Evolutionary conservation across 169 alveolate genomes (phyloP), one percentile per base, ranked within the genome.

Genomic region (Plasmodium blacklocki): DNA sequence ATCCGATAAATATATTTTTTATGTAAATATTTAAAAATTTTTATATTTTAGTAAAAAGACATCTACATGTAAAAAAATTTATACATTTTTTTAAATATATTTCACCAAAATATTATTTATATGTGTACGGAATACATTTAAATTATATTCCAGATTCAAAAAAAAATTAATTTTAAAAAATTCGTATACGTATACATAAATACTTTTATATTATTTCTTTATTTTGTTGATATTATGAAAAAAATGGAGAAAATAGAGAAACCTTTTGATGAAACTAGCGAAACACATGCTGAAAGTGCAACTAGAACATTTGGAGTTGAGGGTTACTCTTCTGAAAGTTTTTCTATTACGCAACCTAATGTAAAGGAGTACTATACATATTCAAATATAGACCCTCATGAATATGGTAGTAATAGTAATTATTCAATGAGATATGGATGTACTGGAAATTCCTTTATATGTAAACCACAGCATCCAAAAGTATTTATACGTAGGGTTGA

Each of bases 401-500:
- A 56, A 2, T 58, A 67, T 68, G 85, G 50, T 15, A 54, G 45
- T 54, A 76, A 64, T 15, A 76, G 45, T 45, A 80, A 63, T 54
- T 64, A 58, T 7, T 70, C 83, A 11, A 32, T 80, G 54, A 68
- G 47, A 26, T 26, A 67, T 23, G 66, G 63, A 23, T 80, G 76
- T 21, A 14, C 73, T 56, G 83, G 73, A 80, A 80, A 29, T 26
- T 18, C 83, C 67, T 39, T 80, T 47, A 80, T 71, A 67, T 68
- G 90, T 23, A 67, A 68, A 59, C 59, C 80, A 14, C 67, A 62
- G 21, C 54, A 54, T 26, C 15, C 85, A 52, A 80, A 54, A 63
- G 90, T 80, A 23, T 80, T 80, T 68, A 68, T 70, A 56, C 90
- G 90, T 19, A 67, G 85, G 50, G 90, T 80, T 32, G 83, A 68